Evolutionary conservation across 2,329 filamentous ascomycete species (phyloP).

Genomic region (Mycosphaerella sp.): DNA sequence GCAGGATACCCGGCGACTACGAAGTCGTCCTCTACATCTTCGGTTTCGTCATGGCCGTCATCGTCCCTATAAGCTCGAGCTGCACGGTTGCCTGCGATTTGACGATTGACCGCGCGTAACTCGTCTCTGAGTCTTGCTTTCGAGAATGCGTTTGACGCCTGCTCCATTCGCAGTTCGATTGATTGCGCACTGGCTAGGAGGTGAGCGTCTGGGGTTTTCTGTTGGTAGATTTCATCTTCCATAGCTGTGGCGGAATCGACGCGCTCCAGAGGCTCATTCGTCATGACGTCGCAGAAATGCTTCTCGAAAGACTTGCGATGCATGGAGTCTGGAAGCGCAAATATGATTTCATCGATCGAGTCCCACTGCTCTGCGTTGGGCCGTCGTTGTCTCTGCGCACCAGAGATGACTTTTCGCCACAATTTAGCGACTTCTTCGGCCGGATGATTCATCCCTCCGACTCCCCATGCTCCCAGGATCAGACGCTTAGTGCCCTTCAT

Average conservation of each 20-base stretch:
- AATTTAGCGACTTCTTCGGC: conserved; percentile 52
- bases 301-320: conserved; percentile 50
- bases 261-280: conserved; percentile 17
- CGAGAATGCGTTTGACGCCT: conserved; percentile 28
- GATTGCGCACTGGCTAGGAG: conserved; percentile 31
- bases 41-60: conserved; percentile 22
- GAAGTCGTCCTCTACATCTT: conserved; percentile 27
- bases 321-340: conserved; percentile 51
- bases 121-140: conserved; percentile 30
- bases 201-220: conserved; percentile 10
- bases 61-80: conserved; percentile 28
- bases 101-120: conserved; percentile 30
- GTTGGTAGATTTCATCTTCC: conserved; percentile 17
- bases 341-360: conserved; percentile 49
- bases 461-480: conserved; percentile 60
- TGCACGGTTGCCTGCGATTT: conserved; percentile 31
- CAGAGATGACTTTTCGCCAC: conserved; percentile 45
- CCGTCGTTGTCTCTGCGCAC: conserved; percentile 28
- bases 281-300: conserved; percentile 29
- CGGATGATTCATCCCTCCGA: conserved; percentile 59
- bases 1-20: conserved; percentile 27
- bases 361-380: conserved; percentile 39
- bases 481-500: conserved; percentile 44
- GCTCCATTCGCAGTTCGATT: conserved; percentile 34
- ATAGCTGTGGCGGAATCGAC: conserved; percentile 2